Base-by-base conservation (phyloP, 2,329 filamentous ascomycete genomes). In the Sclerotiophoma versabilis region DNA sequence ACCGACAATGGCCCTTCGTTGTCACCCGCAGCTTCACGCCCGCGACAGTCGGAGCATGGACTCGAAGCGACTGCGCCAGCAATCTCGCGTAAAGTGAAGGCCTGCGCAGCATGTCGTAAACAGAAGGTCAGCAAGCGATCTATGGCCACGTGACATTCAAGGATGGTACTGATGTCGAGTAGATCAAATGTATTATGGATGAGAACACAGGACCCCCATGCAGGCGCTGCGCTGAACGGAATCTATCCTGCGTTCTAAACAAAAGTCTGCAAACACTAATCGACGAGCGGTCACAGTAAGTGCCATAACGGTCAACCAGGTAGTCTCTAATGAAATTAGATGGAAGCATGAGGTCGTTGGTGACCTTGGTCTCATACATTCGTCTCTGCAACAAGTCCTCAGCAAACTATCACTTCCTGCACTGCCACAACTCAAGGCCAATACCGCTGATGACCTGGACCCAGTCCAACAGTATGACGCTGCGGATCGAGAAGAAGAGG, bases 101-200 rank as follows among this genome's bases (percentile, higher is more conserved):
- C 81, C 23, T 83, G 81, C 63, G 81, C 80, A 9, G 78, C 81
- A 58, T 83, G 81, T 64, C 78, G 81, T 56, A 79, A 81, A 52
- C 81, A 83, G 58, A 83, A 83, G 68, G 69, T 70, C 14, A 14
- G 49, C 11, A 10, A 26, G 15, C 23, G 23, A 15, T 29, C 15
- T 36, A 8, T 23, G 14, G 9, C 42, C 37, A 41, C 39, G 23
- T 33, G 46, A 34, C 42, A 29, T 17, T 47, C 7, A 32, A 49
- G 32, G 25, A 15, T n/a, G 25, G 33, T 23, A 32, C 48, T 64
- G 38, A 63, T 26, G 2, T 11, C 2, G 1, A 5, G n/a, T 22
- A 72, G 69, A 81, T 83, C 57, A 81, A 81, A 65, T 83, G 81
- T 66, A 78, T 83, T 48, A 82, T 83, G 79, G 75, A 77, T 53